Evolutionary conservation across 805 yeast genomes (phyloP), one percentile per base, ranked within the genome.

Genomic region (Debaryomyces prosopidis): DNA sequence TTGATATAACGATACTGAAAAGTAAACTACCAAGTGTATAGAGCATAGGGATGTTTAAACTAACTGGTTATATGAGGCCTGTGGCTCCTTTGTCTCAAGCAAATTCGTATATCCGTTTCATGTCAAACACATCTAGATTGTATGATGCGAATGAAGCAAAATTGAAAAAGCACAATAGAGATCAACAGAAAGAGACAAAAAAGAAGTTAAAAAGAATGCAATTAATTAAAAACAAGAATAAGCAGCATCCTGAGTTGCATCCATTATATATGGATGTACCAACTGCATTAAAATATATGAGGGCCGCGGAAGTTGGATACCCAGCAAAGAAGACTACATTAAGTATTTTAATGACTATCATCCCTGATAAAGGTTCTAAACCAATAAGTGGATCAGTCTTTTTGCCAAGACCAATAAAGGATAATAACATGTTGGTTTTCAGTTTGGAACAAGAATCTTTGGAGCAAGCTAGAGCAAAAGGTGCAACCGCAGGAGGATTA

Each of bases 221-320:
- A 42, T 44, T 50, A 16, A 49, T 55, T 36, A 63, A 57, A 46
- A 50, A 42, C 35, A 59, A 57, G 50, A 55, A 60, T 49, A 63
- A 62, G 46, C 62, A 56, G 40, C 84, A 63, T 49, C 76, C 75
- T 47, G 68, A 53, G 61, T 66, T 51, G 11, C 75, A 75, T 42
- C 91, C 91, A 1, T 70, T 86, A 44, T 85, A 81, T 59, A 81
- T 87, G 86, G 83, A 80, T 40, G 74, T 89, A 6, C 80, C 87
- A 5, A 65, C 70, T 26, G 97, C 97, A 1, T 65, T 89, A 63
- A 77, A 87, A 55, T 90, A 83, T 59, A 62, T 92, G 45, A 76
- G 97, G 51, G 96, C 98, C 0, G 81, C 90, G 4, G 97, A 90
- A 65, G 95, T 90, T 4, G 98, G 99, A 4, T 81, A 87, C 59